These are phyloP conservation scores for Oenanthe javanica DNA, from an alignment of 140 eudicot species.

Conservation along the genomic window DNA sequence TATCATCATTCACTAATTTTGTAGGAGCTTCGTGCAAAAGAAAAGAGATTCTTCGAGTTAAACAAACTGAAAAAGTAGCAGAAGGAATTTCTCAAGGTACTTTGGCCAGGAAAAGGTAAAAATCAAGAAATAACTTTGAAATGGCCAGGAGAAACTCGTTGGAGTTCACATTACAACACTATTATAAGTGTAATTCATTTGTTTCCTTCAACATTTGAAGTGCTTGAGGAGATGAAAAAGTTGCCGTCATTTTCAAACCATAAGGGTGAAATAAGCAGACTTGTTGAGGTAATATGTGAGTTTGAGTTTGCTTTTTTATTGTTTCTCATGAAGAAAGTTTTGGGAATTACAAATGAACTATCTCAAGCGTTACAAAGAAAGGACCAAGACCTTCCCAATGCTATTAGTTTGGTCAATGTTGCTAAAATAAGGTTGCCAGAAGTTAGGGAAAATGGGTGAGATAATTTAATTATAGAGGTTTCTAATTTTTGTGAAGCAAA, in stretches of 20 bases:
- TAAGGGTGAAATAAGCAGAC: no score
- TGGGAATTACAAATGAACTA: no score
- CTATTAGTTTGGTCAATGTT: neutral
- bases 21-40: no score
- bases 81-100: neutral
- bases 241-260: no score
- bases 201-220: neutral
- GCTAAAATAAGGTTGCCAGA: neutral
- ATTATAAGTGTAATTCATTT: neutral
- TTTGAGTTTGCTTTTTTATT: no score
- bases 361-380: no score
- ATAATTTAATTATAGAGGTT: neutral
- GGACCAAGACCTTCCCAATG: neutral
- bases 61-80: neutral
- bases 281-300: no score
- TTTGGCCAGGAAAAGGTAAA: neutral
- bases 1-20: no score
- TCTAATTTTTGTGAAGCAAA: neutral
- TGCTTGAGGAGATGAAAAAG: no score
- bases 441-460: neutral
- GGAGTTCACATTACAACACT: neutral
- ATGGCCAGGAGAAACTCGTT: neutral
- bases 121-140: slow-evolving; percentile 6
- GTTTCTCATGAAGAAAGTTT: no score
- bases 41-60: neutral